Conservation (phyloP, 352 stramenopile species). For the Thraustochytrium striatum region DNA sequence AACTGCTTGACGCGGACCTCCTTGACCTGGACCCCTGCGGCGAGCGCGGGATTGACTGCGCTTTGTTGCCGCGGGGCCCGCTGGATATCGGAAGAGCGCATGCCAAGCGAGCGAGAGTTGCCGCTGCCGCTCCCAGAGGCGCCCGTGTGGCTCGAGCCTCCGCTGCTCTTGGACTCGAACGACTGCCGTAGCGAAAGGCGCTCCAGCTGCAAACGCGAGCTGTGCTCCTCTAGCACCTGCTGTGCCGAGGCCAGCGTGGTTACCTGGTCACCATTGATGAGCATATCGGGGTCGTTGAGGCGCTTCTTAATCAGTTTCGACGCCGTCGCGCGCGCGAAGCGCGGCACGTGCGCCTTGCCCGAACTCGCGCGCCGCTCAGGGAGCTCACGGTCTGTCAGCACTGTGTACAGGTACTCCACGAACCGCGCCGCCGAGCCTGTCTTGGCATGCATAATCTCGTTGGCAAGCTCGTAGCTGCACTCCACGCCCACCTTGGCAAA, state of each 20-base stretch:
- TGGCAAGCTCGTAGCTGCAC: background rate
- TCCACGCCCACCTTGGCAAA: slow-evolving; percentile 59
- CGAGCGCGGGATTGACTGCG: background rate
- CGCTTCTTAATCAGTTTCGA: slow-evolving; percentile 28
- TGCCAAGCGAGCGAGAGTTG: background rate
- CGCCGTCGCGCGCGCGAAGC: slow-evolving; percentile 18
- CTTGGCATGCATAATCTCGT: slow-evolving; percentile 70
- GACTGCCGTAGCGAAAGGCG: background rate
- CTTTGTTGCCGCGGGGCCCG: background rate
- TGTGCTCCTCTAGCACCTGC: background rate
- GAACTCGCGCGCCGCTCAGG: background rate
- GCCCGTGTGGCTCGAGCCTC: background rate
- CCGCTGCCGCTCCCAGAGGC: background rate
- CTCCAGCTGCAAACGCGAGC: background rate
- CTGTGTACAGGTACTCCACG: slow-evolving; percentile 73
- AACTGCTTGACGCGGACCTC: slow-evolving; percentile 22
- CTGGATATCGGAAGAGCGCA: background rate
- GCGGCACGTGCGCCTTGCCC: background rate
- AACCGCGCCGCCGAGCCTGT: slow-evolving; percentile 69
- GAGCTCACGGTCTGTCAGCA: slow-evolving; percentile 72
- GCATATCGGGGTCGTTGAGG: slow-evolving; percentile 28
- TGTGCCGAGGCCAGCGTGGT: background rate
- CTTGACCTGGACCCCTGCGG: slow-evolving; percentile 3
- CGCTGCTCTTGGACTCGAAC: background rate
- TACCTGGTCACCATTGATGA: slow-evolving; percentile 1